These are phyloP conservation scores for Aspergillus luchuensis DNA, from an alignment of 2,329 filamentous ascomycete species.

Conservation along the genomic window DNA sequence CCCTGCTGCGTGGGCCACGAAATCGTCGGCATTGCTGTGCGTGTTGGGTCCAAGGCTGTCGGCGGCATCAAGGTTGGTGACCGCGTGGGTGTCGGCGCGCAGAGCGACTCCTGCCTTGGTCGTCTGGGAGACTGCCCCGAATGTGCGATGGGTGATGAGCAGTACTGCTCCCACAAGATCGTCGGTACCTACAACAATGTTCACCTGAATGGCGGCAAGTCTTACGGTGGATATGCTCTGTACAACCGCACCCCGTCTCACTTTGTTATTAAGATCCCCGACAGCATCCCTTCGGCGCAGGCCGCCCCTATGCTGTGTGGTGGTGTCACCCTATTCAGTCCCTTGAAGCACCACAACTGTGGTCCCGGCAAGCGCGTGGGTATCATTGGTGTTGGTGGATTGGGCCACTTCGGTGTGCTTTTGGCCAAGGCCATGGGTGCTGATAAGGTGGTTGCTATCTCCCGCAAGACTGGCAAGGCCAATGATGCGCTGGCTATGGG, in stretches of 20 bases:
- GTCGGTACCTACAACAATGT: slow-evolving; percentile 37
- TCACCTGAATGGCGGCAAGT: slow-evolving; percentile 57
- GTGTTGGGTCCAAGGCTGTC: slow-evolving; percentile 52
- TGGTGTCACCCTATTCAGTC: slow-evolving; percentile 73
- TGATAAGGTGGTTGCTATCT: slow-evolving; percentile 62
- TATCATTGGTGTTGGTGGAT: slow-evolving; percentile 71
- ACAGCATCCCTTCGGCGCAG: slow-evolving; percentile 50
- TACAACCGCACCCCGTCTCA: slow-evolving; percentile 58
- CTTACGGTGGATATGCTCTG: slow-evolving; percentile 66
- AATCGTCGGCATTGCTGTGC: slow-evolving; percentile 62
- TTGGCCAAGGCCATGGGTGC: slow-evolving; percentile 72
- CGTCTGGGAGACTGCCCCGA: slow-evolving; percentile 54
- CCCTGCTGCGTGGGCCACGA: slow-evolving; percentile 64
- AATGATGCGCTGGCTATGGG: slow-evolving; percentile 58
- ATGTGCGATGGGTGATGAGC: slow-evolving; percentile 49
- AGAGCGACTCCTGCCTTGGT: slow-evolving; percentile 56
- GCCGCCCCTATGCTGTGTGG: slow-evolving; percentile 76
- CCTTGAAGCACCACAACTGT: slow-evolving; percentile 66
- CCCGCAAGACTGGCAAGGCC: slow-evolving; percentile 53
- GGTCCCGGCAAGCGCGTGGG: slow-evolving; percentile 73
- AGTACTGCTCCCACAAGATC: slow-evolving; percentile 36
- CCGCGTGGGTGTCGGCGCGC: slow-evolving; percentile 60
- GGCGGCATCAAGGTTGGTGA: slow-evolving; percentile 36
- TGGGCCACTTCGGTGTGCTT: slow-evolving; percentile 73
- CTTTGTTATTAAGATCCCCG: slow-evolving; percentile 64